Evolutionary conservation across 129 eudicot species (phyloP), one percentile per base, ranked within the genome.

Genomic region (Flaveria robusta): DNA sequence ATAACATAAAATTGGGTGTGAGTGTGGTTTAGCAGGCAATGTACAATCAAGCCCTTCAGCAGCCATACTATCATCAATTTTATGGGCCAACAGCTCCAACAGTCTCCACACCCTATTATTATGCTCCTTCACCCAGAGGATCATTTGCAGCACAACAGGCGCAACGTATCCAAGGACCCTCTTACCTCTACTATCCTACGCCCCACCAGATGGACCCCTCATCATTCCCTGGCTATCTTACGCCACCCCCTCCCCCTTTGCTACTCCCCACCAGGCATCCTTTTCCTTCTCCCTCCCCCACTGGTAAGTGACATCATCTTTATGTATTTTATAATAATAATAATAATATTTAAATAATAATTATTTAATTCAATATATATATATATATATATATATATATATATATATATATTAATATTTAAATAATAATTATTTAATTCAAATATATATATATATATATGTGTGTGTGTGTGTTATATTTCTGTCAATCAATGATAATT

Each of bases 161-260:
- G 79, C 96, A 89, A 72, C 89, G 92, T 66, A 70, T 87, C 77
- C 96, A 85, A 50, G 79, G 90, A 45, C 92, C 88, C 4, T 81
- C 97, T 74, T 91, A 89, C 81, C 82, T 84, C 14, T 92, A 92
- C 86, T 92, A 92, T 82, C 97, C 97, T 80, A 75, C 90, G 79
- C 93, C 81, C 11, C 64, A 85, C 37, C 64, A 85, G 47, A 66
- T 80, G 79, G 75, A 80, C 66, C 69, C 79, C 16, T 73, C 86
- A 5, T 31, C 89, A 42, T 69, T 72, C 74, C 20, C 88, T 70
- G 71, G 82, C 72, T 80, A 78, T 77, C 71, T 78, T 69, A 68
- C 81, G 71, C 86, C 81, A 27, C 83, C 74, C 6, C 78, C 83
- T 72, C 82, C 86, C 1, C 47, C 84, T 46, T 54, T 76, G 70